These are phyloP conservation scores for Neopestalotiopsis clavispora DNA, from an alignment of 2,329 filamentous ascomycete genomes.

Conservation along the genomic window DNA sequence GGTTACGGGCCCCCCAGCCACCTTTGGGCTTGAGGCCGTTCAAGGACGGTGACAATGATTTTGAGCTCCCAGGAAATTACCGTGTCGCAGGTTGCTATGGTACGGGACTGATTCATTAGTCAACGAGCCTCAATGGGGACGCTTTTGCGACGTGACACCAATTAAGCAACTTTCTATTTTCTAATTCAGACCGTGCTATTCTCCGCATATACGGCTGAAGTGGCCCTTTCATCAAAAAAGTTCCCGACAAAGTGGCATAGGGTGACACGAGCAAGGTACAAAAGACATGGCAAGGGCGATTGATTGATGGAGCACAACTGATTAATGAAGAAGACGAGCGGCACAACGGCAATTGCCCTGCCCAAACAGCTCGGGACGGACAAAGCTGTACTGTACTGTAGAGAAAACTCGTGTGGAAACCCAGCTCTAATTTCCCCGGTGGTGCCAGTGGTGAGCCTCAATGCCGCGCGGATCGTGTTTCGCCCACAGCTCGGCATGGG, in stretches of 20 bases:
- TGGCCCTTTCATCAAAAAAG: background rate
- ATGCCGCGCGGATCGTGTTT: slow-evolving; percentile 9
- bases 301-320: background rate
- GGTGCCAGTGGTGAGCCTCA: background rate
- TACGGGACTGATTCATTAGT: background rate
- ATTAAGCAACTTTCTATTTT: background rate
- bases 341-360: background rate
- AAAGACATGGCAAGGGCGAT: background rate
- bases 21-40: background rate
- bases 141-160: background rate
- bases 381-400: background rate
- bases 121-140: background rate
- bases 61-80: background rate
- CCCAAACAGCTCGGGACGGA: background rate
- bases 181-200: background rate
- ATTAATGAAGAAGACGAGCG: background rate
- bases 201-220: slow-evolving; percentile 2
- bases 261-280: background rate
- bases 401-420: slow-evolving; percentile 5
- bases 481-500: slow-evolving; percentile 10
- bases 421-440: slow-evolving; percentile 8
- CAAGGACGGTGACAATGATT: background rate
- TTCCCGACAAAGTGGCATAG: background rate
- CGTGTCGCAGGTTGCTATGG: background rate
- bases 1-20: background rate